Conservation (phyloP, 2,329 filamentous ascomycete species). For the Sclerotiophoma versabilis region DNA sequence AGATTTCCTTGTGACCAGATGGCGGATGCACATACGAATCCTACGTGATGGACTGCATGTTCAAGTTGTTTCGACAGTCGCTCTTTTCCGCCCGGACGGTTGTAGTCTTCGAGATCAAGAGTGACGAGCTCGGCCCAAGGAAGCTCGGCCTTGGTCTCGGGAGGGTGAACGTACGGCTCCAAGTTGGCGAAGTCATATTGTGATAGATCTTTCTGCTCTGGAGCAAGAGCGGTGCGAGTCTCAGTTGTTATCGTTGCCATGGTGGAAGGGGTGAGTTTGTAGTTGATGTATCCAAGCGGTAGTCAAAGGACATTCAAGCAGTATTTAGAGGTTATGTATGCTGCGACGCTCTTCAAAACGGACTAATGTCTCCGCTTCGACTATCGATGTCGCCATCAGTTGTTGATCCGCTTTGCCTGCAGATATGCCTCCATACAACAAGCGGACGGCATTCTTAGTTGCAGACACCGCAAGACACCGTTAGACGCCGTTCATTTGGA, state of each 20-base stretch:
- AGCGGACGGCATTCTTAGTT: neutral
- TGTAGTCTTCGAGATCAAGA: slow-evolving; percentile 63
- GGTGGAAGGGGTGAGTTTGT: neutral
- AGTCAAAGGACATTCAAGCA: neutral
- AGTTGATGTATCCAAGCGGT: neutral
- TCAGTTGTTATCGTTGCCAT: slow-evolving; percentile 33
- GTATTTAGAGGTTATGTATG: neutral
- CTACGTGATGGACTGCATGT: slow-evolving; percentile 60
- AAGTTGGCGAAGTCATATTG: slow-evolving; percentile 44
- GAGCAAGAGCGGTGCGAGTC: slow-evolving; percentile 4
- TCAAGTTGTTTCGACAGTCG: slow-evolving; percentile 62
- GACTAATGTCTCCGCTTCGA: neutral
- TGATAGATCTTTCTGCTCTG: slow-evolving; percentile 20
- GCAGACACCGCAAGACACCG: neutral
- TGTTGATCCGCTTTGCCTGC: neutral
- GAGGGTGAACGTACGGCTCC: slow-evolving; percentile 54
- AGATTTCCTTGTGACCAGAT: neutral
- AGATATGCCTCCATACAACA: neutral
- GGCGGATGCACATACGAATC: slow-evolving; percentile 40
- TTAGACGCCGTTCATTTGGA: neutral
- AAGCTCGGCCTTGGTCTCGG: slow-evolving; percentile 56
- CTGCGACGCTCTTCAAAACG: neutral
- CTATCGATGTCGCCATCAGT: slow-evolving; percentile 4
- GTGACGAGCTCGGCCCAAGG: slow-evolving; percentile 66
- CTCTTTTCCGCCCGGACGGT: slow-evolving; percentile 62